Conservation (phyloP, 2,329 filamentous ascomycete species). For the Didymella pomorum region DNA sequence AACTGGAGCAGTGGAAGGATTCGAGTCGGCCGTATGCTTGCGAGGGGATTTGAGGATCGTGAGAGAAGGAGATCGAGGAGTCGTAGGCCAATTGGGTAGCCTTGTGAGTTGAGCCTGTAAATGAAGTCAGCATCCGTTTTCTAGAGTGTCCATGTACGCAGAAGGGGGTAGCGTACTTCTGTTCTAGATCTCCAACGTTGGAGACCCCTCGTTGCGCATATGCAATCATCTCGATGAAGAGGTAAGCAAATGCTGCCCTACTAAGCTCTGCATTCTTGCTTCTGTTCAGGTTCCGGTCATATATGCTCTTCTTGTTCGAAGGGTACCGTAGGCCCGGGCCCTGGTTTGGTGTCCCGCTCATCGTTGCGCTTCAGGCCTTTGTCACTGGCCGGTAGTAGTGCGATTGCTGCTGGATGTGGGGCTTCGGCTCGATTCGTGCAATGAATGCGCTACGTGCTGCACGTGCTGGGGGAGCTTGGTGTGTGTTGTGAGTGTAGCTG, state of each 20-base stretch:
- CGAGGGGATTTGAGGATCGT: slow-evolving; percentile 59
- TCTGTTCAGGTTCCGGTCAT: slow-evolving; percentile 92
- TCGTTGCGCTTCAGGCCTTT: slow-evolving; percentile 28
- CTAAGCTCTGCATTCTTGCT: slow-evolving; percentile 88
- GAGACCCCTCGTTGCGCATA: slow-evolving; percentile 92
- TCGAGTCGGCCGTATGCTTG: slow-evolving; percentile 75
- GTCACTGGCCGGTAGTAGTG: slow-evolving; percentile 11
- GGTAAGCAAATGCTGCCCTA: slow-evolving; percentile 91
- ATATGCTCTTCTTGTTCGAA: slow-evolving; percentile 95
- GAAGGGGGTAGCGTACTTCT: slow-evolving; percentile 64
- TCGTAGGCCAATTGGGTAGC: slow-evolving; percentile 91
- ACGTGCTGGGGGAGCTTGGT: slow-evolving; percentile 14
- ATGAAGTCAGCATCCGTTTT: background rate
- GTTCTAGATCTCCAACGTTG: slow-evolving; percentile 92
- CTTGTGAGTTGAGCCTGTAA: slow-evolving; percentile 82
- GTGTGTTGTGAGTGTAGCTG: slow-evolving; percentile 23
- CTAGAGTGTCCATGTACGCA: too few relatives aligned
- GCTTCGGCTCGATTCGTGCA: slow-evolving; percentile 13
- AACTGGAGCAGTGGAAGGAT: slow-evolving; percentile 93
- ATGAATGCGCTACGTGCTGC: slow-evolving; percentile 14
- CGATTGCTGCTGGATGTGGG: slow-evolving; percentile 18
- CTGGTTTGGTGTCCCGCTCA: slow-evolving; percentile 38
- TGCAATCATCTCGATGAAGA: slow-evolving; percentile 95
- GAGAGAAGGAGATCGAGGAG: slow-evolving; percentile 94
- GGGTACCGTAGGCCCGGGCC: slow-evolving; percentile 78